Evolutionary conservation across 768 basidiomycete species (phyloP), one percentile per base, ranked within the genome.

Genomic region (Tephrocybe sp.): DNA sequence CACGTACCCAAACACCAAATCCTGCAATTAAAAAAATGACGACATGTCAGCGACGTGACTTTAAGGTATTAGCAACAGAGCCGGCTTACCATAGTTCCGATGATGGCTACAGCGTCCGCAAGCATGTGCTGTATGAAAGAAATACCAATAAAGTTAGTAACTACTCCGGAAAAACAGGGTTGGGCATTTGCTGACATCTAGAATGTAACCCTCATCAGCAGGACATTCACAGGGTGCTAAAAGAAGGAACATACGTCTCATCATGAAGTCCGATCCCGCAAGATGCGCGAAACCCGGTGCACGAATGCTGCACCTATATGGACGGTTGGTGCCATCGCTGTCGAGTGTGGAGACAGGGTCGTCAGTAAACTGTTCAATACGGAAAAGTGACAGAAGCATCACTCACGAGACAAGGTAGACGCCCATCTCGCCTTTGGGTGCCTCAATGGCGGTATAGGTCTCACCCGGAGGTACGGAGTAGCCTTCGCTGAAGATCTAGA

Each of bases 341-440:
- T 12, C 45, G 19, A 49, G 39, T 34, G 27, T 46, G 7, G 48
- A 21, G 50, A 36, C 41, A 34, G 24, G 19, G 18, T 18, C 3
- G 21, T 44, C 33, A 33, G 16, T 13, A 38, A 16, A 22, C 33
- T 2, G 2, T 19, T 27, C 38, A 8, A 21, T 9, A 38, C 37
- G 37, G n/a, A n/a, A 30, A 24, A 11, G 23, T 24, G 42, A 42
- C 38, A 16, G 42, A 45, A 24, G 79, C 13, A 6, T 18, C 16
- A 45, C 87, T 61, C 59, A 89, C 83, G 94, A 97, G 54, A 99
- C 93, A 44, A 99, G 84, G 74, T 94, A 99, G 39, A 99, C 95
- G 57, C 78, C 95, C 94, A 97, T 97, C 72, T 98, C 95, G 55
- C 94, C 94, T 72, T 99, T 98, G 38, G 95, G 95, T 7, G 95